Percentiles rank a stretch among this genome's conserved stretches.
Evolutionary conservation across 2,329 filamentous ascomycete genomes (phyloP).

Genomic region (Claviceps capensis): DNA sequence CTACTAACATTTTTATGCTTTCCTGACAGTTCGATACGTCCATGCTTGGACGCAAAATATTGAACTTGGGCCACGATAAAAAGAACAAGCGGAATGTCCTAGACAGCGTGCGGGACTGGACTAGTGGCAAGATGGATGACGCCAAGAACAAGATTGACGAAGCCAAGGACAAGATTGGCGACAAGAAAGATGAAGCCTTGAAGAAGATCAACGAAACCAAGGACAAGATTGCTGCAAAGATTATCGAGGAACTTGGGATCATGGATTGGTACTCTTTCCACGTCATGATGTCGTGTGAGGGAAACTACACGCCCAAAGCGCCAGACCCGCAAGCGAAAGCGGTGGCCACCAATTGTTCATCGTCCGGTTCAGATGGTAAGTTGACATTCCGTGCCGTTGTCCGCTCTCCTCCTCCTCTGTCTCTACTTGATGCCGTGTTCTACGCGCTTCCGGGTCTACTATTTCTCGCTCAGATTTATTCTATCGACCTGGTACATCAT

Average conservation of each 20-base stretch:
- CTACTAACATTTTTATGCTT: background rate
- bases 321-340: conserved; percentile 22
- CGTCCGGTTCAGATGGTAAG: conserved; percentile 4
- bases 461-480: too few species aligned
- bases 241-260: conserved; percentile 30
- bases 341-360: conserved; percentile 32
- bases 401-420: background rate
- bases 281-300: conserved; percentile 33
- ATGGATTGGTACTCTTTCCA: conserved; percentile 39
- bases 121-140: conserved; percentile 18
- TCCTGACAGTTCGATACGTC: conserved; percentile 23
- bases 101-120: conserved; percentile 17
- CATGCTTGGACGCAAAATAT: conserved; percentile 22
- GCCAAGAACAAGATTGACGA: conserved; percentile 25
- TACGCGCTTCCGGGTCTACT: too few species aligned
- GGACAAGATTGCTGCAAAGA: conserved; percentile 24
- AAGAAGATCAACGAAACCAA: conserved; percentile 26
- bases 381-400: background rate
- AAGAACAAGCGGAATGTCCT: conserved; percentile 14
- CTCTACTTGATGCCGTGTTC: background rate
- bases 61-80: conserved; percentile 13
- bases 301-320: conserved; percentile 30
- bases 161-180: conserved; percentile 25
- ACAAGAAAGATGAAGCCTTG: conserved; percentile 23
- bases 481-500: too few species aligned